Evolutionary conservation across 768 basidiomycete species (phyloP), one percentile per base, ranked within the genome.

Genomic region (Asterophora parasitica): DNA sequence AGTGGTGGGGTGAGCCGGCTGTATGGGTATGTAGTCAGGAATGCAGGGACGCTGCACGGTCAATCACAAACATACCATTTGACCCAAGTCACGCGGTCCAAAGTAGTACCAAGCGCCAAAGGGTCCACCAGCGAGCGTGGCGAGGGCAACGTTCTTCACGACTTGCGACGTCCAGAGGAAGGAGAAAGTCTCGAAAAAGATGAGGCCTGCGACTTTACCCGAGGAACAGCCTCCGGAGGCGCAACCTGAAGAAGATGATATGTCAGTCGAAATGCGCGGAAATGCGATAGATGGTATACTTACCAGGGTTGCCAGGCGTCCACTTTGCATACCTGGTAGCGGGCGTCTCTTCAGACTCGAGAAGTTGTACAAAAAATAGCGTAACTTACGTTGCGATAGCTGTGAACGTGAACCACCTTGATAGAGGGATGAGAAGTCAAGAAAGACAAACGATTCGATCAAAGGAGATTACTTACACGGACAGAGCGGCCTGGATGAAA

Each of bases 141-240:
- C 79, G 17, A 92, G 72, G 0, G 86, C 76, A 33, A 92, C 81
- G 55, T 91, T 91, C 27, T 78, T 81, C 42, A 88, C 79, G 35
- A 90, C 87, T 65, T 89, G 86, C 0, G 85, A 88, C 13, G 82
- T 84, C 91, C 89, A 92, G 16, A 90, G 71, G 69, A 82, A 92
- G n/a, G 84, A 83, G 63, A 92, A 91, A 0, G 83, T 81, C 51
- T 80, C 78, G 57, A 78, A 92, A 64, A 91, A 81, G 45, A 90
- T 75, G 10, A 92, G 68, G 2, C 91, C 89, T 0, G 86, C 77
- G 36, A 92, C 88, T 61, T 81, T 91, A 11, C 75, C 76, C 9
- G 78, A 80, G 1, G 88, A 89, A 60, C 88, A 91, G 34, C 62
- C 56, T 2, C 65, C 61, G 4, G 70, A 60, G 8, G 53, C 66